Evolutionary conservation across 2,329 filamentous ascomycete species (phyloP), one percentile per base, ranked within the genome.

Genomic region (Sporothrix schenckii): DNA sequence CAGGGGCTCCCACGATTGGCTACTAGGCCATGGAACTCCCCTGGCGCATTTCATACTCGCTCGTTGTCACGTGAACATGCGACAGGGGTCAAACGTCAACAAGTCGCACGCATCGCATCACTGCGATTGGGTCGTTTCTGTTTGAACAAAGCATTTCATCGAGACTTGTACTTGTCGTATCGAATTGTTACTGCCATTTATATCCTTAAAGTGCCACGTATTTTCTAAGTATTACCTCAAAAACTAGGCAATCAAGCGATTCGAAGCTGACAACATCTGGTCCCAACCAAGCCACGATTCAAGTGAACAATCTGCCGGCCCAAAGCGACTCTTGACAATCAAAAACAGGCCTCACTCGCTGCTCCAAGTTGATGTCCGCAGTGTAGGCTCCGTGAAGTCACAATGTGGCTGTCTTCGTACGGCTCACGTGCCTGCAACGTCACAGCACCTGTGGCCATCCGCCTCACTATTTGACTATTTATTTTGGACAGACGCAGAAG

Each of bases 1-100:
- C 69, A 69, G 7, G 47, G 39, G 21, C 50, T 49, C 14, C n/a
- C 44, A 44, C 27, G 27, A 70, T 71, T 72, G 69, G 68, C 71
- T 53, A 24, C 39, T 68, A 66, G 50, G 27, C 24, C 56, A 14
- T 56, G 47, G 56, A 47, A 61, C 53, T 30, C n/a, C 49, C 56
- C 49, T 50, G 58, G 44, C 56, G 39, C 14, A n/a, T 21, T 69
- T 27, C 34, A 30, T 16, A 9, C n/a, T 34, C n/a, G 56, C 24
- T 30, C 49, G 47, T 11, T 16, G 39, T 69, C 68, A 69, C 68
- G 58, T 69, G 68, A 34, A 47, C 10, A 14, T 41, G 30, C 24
- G 41, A 68, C 66, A 60, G 41, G 50, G 50, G 63, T 66, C 63
- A 39, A 24, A 66, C 61, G 24, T 50, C 61, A 30, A 21, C 47